Base-by-base conservation (phyloP, 768 basidiomycete species). In the Sutorius australiensis region DNA sequence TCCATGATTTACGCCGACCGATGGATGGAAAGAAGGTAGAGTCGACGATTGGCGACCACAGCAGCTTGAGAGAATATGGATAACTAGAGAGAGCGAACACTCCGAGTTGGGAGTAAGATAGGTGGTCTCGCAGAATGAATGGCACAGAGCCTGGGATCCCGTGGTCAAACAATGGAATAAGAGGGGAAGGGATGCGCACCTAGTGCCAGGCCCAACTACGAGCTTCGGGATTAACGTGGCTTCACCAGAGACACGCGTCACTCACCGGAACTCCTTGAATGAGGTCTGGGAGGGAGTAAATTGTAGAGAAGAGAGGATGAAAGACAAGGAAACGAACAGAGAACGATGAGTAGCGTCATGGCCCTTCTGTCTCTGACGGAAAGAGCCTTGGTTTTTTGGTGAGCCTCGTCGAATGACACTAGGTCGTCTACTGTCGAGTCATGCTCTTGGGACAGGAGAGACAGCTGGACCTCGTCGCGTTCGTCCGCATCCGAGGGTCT, bases 1-100 rank as follows among this genome's bases (percentile, higher is more conserved):
- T 98, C 97, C 97, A 99, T 56, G 92, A 94, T 71, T 98, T 99
- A 58, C 97, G 80, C 46, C 97, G 86, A n/a, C 97, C 97, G 56
- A 95, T 60, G 38, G 82, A 86, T 34, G 82, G 73, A 62, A 87
- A 76, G 70, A 88, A 99, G 58, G 88, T 75, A 2, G 95, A 90
- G 66, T 99, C 97, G 50, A 99, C 92, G 56, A 99, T 87, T 47
- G 97, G 97, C 7, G 93, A 95, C 95, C 95, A 98, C 58, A 98
- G 70, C 55, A 99, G 72, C 73, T 99, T 99, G 63, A 99, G 82
- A 19, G 93, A 97, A 75, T 98, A 99, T 5, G 93, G 93, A 72
- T 95, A 95, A 63, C 86, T 88, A 44, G 92, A 87, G 27, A 99
- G 77, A 38, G 93, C 89, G 73, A 99, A 98, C 9, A 94, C 83